Evolutionary conservation across 495 filamentous ascomycete species (phyloP), one percentile per base, ranked within the genome.

Genomic region (Penicillium desertorum): DNA sequence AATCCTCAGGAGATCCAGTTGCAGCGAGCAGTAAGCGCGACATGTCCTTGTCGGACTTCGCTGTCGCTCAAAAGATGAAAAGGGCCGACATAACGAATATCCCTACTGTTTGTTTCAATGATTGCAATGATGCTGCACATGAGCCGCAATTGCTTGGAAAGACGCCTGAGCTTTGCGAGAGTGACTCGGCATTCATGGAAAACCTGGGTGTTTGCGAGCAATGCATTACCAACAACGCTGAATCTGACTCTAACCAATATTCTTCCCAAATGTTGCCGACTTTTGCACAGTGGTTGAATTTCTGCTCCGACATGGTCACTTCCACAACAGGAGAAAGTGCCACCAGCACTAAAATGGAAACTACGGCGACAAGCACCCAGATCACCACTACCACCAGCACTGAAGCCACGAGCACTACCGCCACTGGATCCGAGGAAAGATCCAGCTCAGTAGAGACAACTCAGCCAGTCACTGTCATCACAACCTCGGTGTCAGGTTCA

Each of bases 91-190:
- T 45, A 19, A 23, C n/a, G 9, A 32, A 47, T 20, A 59, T 74
- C 11, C 79, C 82, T 5, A 8, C 72, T 11, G 34, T 68, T 2
- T 88, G 86, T 66, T 87, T 68, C 60, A 71, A 70, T n/a, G 45
- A 64, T 6, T 88, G 86, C 65, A 80, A 82, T 51, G 74, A 75
- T 39, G 76, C 75, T 12, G 71, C 57, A 19, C 20, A 76, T 0
- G 83, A 83, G 54, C 80, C 73, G 1, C 70, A 83, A 50, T 20
- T 36, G 0, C 52, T 73, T 7, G 85, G 84, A 12, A 84, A 83
- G 54, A 53, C 56, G 0, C 36, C 71, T 0, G 59, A 45, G 0
- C 68, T 88, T 4, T 88, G 85, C 66, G 66, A 49, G 0, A 8
- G 34, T 0, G 63, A 45, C 22, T 81, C 79, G 0, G 32, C 62